Percentiles rank a stretch among this genome's conserved stretches.
Evolutionary conservation across 345 rosid genomes (phyloP).

Genomic region (Noccaea caerulescens): DNA sequence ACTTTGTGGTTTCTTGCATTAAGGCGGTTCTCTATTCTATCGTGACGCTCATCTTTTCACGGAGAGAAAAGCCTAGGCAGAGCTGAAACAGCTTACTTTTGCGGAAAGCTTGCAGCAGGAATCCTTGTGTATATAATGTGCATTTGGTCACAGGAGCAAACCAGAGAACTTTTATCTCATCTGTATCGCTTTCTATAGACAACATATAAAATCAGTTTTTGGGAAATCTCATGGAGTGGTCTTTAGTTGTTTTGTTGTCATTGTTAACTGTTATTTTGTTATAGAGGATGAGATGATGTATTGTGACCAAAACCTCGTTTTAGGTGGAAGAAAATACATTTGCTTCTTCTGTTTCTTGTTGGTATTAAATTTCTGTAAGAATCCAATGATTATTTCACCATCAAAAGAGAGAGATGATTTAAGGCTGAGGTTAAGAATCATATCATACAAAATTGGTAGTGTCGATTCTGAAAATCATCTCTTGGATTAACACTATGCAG

Average conservation of each 20-base stretch:
- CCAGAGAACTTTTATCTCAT: constrained; percentile 20
- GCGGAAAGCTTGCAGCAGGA: constrained; percentile 29
- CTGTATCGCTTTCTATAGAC: constrained; percentile 15
- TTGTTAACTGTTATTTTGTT: constrained; percentile 31
- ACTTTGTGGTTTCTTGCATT: constrained; percentile 73
- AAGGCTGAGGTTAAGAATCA: no score
- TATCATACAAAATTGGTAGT: no score
- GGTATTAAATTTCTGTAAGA: neutral
- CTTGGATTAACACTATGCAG: neutral
- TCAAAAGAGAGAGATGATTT: no score
- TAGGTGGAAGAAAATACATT: neutral
- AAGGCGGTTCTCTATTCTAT: constrained; percentile 60
- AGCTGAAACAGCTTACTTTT: constrained; percentile 24
- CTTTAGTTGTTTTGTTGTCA: constrained; percentile 33
- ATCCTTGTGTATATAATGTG: constrained; percentile 37
- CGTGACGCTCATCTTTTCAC: constrained; percentile 55
- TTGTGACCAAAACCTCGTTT: neutral
- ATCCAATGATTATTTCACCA: neutral
- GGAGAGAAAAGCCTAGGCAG: constrained; percentile 58
- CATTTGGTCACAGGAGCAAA: constrained; percentile 21
- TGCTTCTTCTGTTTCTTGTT: neutral
- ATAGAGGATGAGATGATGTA: constrained; percentile 28
- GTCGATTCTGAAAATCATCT: neutral
- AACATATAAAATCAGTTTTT: constrained; percentile 10
- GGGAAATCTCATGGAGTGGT: constrained; percentile 22